A percentile compares a stretch with the other conserved stretches of the same genome.
Evolutionary conservation across 108 stramenopile species (phyloP).

Genomic region (Nitzschia putrida): DNA sequence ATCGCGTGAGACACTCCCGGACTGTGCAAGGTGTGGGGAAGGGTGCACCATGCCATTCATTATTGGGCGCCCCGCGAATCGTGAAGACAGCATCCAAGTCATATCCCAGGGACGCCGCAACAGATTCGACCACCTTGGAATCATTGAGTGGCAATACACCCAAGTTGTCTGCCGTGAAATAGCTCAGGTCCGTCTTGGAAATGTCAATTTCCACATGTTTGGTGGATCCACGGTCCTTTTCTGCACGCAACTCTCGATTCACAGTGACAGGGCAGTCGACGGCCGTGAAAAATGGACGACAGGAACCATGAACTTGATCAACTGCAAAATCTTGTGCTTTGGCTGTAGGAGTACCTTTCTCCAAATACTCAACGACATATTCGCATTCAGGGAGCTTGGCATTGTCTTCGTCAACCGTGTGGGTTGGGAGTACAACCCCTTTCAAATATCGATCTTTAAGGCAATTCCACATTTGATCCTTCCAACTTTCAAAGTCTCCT

Average conservation of each 20-base stretch:
- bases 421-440: constrained; percentile 20
- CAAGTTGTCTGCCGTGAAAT: constrained; percentile 95
- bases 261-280: constrained; percentile 68
- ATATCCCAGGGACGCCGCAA: constrained; percentile 67
- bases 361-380: constrained; percentile 55
- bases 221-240: constrained; percentile 80
- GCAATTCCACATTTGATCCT: constrained; percentile 79
- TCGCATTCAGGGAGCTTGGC: constrained; percentile 53
- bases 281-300: constrained; percentile 78
- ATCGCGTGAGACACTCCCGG: constrained; percentile 81
- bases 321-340: constrained; percentile 12
- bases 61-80: constrained; percentile 32
- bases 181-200: constrained; percentile 56
- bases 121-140: constrained; percentile 57
- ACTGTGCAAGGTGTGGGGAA: constrained; percentile 95
- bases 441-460: constrained; percentile 54
- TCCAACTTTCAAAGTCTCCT: constrained; percentile 97
- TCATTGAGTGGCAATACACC: constrained; percentile 90
- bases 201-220: constrained; percentile 94
- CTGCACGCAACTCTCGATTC: constrained; percentile 79
- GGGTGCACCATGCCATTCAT: constrained; percentile 76
- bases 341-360: neutral
- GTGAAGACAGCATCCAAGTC: constrained; percentile 64
- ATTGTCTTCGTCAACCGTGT: neutral
- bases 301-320: constrained; percentile 66